These are phyloP conservation scores for Kokia cookei DNA, from an alignment of 441 rosid species.

Conservation along the genomic window DNA sequence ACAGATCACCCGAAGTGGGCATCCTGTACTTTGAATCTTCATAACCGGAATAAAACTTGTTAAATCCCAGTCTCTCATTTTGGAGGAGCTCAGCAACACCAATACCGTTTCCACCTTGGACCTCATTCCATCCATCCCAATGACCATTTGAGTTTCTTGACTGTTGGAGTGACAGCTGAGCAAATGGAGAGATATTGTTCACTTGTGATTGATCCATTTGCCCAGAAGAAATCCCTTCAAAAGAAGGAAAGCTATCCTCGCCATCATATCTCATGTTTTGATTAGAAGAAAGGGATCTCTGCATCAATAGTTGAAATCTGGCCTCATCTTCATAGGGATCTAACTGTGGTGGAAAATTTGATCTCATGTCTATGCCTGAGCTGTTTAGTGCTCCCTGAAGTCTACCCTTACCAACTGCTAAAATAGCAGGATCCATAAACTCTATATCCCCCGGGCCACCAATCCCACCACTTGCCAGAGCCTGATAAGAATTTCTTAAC, in stretches of 20 bases:
- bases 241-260: slow-evolving; percentile 45
- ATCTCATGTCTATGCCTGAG: slow-evolving; percentile 52
- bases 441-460: slow-evolving; percentile 56
- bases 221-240: slow-evolving; percentile 52
- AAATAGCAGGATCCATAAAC: slow-evolving; percentile 89
- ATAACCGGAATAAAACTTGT: slow-evolving; percentile 50
- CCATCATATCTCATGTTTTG: slow-evolving; percentile 56
- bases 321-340: slow-evolving; percentile 59
- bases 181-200: slow-evolving; percentile 40
- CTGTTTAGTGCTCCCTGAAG: slow-evolving; percentile 50
- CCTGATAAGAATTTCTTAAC: slow-evolving; percentile 50
- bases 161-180: slow-evolving; percentile 54
- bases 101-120: slow-evolving; percentile 50
- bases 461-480: slow-evolving; percentile 32
- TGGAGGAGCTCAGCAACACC: slow-evolving; percentile 61
- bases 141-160: slow-evolving; percentile 71
- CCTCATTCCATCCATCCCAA: slow-evolving; percentile 81
- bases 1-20: slow-evolving; percentile 65
- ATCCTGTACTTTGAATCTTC: slow-evolving; percentile 74
- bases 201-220: slow-evolving; percentile 55
- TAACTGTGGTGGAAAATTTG: slow-evolving; percentile 42
- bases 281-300: slow-evolving; percentile 49
- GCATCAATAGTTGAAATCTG: slow-evolving; percentile 62
- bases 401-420: slow-evolving; percentile 88
- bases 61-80: slow-evolving; percentile 67